Percentiles rank a stretch among this genome's conserved stretches.
Evolutionary conservation across 2,329 filamentous ascomycete genomes (phyloP).

Genomic region (Cercospora beticola): DNA sequence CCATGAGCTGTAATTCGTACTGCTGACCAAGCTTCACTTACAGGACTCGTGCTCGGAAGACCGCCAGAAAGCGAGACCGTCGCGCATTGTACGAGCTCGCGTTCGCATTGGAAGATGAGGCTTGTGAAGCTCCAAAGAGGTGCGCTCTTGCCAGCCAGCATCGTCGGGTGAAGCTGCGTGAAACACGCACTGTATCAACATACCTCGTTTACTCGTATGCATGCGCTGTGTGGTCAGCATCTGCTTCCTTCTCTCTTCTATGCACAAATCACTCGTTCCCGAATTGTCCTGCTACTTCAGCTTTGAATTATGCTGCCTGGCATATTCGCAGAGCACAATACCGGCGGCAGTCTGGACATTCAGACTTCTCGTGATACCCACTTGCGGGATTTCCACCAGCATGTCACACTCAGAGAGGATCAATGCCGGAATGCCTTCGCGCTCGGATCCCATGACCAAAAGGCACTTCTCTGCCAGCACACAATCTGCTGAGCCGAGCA

Average conservation of each 20-base stretch:
- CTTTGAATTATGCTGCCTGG: constrained; percentile 39
- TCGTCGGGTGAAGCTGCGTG: not conserved
- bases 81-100: too few species aligned
- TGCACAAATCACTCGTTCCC: not conserved
- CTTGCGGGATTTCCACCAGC: constrained; percentile 54
- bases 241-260: not conserved
- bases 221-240: not conserved
- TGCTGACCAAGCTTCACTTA: not conserved
- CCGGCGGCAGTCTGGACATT: constrained; percentile 57
- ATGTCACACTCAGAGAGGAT: constrained; percentile 52
- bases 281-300: not conserved
- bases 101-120: not conserved
- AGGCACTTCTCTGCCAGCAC: constrained; percentile 38
- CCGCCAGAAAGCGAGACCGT: not conserved
- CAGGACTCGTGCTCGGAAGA: not conserved
- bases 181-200: not conserved
- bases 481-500: constrained; percentile 42
- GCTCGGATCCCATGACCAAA: constrained; percentile 53
- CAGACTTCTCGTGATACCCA: constrained; percentile 54
- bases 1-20: not conserved
- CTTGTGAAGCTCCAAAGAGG: not conserved
- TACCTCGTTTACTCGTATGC: not conserved
- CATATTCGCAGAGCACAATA: constrained; percentile 54
- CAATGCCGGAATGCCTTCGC: constrained; percentile 50
- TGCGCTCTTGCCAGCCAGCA: not conserved